These are phyloP conservation scores for Priceomyces carsonii DNA, from an alignment of 805 yeast species.

Conservation along the genomic window DNA sequence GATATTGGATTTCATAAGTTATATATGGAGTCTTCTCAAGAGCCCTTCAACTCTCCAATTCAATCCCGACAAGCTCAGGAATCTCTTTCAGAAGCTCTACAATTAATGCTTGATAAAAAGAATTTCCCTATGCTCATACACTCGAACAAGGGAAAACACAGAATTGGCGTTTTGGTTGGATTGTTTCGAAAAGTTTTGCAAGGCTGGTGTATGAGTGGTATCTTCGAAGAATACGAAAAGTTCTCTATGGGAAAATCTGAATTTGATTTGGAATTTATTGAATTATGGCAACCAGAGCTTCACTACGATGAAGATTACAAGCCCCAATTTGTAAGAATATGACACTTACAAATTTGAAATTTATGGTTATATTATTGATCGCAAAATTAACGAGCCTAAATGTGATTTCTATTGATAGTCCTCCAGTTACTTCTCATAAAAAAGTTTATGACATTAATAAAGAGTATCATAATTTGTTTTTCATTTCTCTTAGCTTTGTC, in stretches of 20 bases:
- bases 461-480: conserved; percentile 50
- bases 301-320: conserved; percentile 45
- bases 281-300: conserved; percentile 69
- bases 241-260: conserved; percentile 95
- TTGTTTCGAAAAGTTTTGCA: conserved; percentile 80
- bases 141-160: conserved; percentile 95
- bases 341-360: too few species aligned
- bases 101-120: conserved; percentile 56
- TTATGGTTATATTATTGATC: too few species aligned
- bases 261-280: conserved; percentile 87
- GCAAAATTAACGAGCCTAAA: too few species aligned
- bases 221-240: conserved; percentile 89
- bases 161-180: conserved; percentile 94
- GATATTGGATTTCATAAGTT: conserved; percentile 59
- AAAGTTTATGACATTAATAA: too few species aligned
- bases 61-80: conserved; percentile 35
- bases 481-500: conserved; percentile 72
- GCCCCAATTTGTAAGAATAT: conserved; percentile 64
- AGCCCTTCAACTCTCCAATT: conserved; percentile 65
- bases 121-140: conserved; percentile 89
- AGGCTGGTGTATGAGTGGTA: conserved; percentile 92
- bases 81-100: conserved; percentile 57
- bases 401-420: too few species aligned
- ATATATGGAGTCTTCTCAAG: conserved; percentile 71
- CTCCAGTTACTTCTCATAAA: too few species aligned